These are phyloP conservation scores for Jaminaea rosea DNA, from an alignment of 1,284 basidiomycete species.

Conservation along the genomic window DNA sequence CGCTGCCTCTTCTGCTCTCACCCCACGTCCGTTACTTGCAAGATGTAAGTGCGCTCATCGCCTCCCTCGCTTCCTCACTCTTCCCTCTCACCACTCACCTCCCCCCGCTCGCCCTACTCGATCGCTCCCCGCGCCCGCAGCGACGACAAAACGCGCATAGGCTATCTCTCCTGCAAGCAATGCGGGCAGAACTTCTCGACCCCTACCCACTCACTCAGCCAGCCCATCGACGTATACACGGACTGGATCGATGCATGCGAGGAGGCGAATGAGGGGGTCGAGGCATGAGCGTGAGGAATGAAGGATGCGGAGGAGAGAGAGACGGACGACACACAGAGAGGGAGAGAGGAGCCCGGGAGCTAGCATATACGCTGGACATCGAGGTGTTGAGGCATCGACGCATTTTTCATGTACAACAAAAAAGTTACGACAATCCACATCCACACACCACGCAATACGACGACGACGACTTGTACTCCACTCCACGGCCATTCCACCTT, in stretches of 20 bases:
- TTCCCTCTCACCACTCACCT: background rate
- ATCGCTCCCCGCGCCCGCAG: conserved; percentile 14
- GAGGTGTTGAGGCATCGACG: too few relatives aligned
- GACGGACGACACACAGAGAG: too few relatives aligned
- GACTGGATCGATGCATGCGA: conserved; percentile 10
- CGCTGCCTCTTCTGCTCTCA: conserved; percentile 74
- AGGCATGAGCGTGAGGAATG: too few relatives aligned
- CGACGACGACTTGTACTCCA: too few relatives aligned
- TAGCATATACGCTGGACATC: too few relatives aligned
- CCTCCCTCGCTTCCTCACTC: conserved; percentile 52
- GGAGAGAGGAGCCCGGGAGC: too few relatives aligned
- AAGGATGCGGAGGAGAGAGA: too few relatives aligned
- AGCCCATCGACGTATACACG: conserved; percentile 72
- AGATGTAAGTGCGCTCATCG: conserved; percentile 71
- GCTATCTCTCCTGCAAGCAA: conserved; percentile 33
- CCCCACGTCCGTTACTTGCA: conserved; percentile 75
- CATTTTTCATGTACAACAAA: too few relatives aligned
- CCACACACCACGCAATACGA: too few relatives aligned
- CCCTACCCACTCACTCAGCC: conserved; percentile 60
- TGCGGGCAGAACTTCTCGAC: conserved; percentile 45
- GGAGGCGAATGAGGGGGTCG: conserved; percentile 5
- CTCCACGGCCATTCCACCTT: too few relatives aligned
- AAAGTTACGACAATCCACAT: too few relatives aligned
- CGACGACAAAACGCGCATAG: conserved; percentile 44
- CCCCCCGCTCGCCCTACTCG: background rate